Evolutionary conservation across 768 basidiomycete species (phyloP), one percentile per base, ranked within the genome.

Genomic region (Mrakia hoshinonis): DNA sequence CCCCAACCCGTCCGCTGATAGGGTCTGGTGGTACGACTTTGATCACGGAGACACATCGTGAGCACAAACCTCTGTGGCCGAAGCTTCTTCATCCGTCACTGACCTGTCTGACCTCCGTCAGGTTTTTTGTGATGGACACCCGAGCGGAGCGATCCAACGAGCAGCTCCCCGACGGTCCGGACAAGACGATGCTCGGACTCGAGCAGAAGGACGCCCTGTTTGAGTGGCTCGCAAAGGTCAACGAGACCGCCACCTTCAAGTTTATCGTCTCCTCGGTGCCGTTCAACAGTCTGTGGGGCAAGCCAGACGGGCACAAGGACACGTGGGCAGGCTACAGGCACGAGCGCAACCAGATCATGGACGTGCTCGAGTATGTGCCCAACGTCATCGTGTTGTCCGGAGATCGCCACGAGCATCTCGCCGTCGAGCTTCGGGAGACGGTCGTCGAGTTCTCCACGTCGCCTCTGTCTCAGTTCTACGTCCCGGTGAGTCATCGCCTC

Each of bases 121-220:
- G 75, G 0, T 90, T 88, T 78, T 91, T 90, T 80, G 87, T 90
- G n/a, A 80, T 87, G 81, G 89, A 90, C 79, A 88, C 87, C 1
- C 82, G 88, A 22, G 81, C 83, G 7, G 84, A 87, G 76, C 83
- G 87, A 26, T 83, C 83, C 4, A 76, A 80, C 58, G 31, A 83
- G 81, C 49, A 78, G 76, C 46, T 69, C n/a, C 20, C 31, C 12
- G 68, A 69, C 22, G 46, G 61, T 20, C 34, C 43, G 47, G 61
- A 69, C 46, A 69, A 73, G 49, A 88, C 86, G 1, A 89, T 91
- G 87, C 83, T 91, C 18, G 89, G 90, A 26, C 84, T 85, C 47
- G 75, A 77, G 39, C 89, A 91, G 76, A 81, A 89, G 36, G 78
- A 83, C 0, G 85, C 85, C 0, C 81, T 90, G 49, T 80, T 85